phyloP scores from a whole-genome alignment of 1,139 yeast genomes.

The Saccharomycopsis crataegensis region DNA sequence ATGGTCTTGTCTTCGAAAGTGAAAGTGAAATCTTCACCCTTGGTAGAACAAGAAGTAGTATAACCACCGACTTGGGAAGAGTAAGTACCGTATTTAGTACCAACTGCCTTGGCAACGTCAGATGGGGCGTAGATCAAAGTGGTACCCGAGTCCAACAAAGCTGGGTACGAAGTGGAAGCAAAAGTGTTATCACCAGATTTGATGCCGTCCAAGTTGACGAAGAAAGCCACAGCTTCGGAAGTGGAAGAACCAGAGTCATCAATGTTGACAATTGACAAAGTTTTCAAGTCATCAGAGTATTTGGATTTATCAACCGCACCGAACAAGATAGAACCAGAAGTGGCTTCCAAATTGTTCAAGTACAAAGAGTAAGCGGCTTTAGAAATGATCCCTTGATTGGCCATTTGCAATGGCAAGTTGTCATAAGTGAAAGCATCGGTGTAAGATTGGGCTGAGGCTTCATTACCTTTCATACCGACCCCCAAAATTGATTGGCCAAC shows the following conservation, averaged over 20 bases:
- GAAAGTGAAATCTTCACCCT: constrained; percentile 27
- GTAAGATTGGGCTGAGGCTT: constrained; percentile 17
- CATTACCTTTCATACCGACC: constrained; percentile 40
- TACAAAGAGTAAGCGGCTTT: constrained; percentile 47
- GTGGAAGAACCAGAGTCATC: constrained; percentile 22
- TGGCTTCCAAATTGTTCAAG: constrained; percentile 36
- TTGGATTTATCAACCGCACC: constrained; percentile 55
- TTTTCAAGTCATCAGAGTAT: constrained; percentile 37
- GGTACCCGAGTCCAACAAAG: constrained; percentile 37
- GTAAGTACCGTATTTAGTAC: constrained; percentile 21
- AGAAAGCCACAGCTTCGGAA: constrained; percentile 13
- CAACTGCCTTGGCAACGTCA: constrained; percentile 16
- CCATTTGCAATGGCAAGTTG: constrained; percentile 41
- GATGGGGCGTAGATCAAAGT: constrained; percentile 19
- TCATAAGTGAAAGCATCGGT: constrained; percentile 25
- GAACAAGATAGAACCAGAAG: constrained; percentile 43
- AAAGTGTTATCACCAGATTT: constrained; percentile 7
- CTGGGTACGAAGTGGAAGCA: constrained; percentile 25
- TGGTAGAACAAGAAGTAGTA: constrained; percentile 23
- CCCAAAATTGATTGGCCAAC: constrained; percentile 46
- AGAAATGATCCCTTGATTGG: constrained; percentile 38
- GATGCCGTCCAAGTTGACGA: constrained; percentile 15
- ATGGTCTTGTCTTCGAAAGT: constrained; percentile 36
- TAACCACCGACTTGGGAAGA: constrained; percentile 21
- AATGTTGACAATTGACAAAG: constrained; percentile 22